Evolutionary conservation across 139 green algal species (phyloP), one percentile per base, ranked within the genome.

Genomic region (Chlamydomonas eustigma): DNA sequence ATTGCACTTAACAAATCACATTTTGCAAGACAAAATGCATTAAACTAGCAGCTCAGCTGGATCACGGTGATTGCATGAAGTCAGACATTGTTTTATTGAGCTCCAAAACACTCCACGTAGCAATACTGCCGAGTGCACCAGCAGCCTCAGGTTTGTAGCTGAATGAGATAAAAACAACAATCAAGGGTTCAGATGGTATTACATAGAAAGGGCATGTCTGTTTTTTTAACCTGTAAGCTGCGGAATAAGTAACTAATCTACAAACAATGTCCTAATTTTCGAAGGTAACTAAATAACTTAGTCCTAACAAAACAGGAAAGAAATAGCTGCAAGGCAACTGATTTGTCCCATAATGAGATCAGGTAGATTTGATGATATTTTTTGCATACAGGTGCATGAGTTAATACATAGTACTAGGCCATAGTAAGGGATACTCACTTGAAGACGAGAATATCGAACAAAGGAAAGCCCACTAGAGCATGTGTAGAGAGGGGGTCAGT

Each of bases 81-180:
- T 39, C 65, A 3, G 3, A 3, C 5, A 72, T 37, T 8, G 4
- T 25, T 8, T 72, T 5, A 18, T 72, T 8, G 5, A 72, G 65
- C 65, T 72, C 33, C 65, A 72, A 4, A 6, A 72, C 65, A 6
- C 22, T 6, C 65, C 65, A 72, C 24, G 65, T 72, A 4, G 65
- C 65, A 5, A 72, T 39, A 34, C 44, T 72, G 8, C 18, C 25
- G 33, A 72, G 65, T 3, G 65, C 65, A 24, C 65, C 65, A 39
- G 22, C 31, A 3, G 65, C 65, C 65, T 50, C 39, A 3, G 18
- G 4, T 6, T 72, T 72, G 65, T 72, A 72, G 31, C 65, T 72
- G 65, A 12, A 30, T 4, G 65, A 25, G 4, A 39, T 50, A 6
- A 72, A 3, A 39, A 4, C 39, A 38, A 8, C 8, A 6, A 72